Base-by-base conservation (phyloP, 495 filamentous ascomycete genomes). In the Aspergillus carlsbadensis region DNA sequence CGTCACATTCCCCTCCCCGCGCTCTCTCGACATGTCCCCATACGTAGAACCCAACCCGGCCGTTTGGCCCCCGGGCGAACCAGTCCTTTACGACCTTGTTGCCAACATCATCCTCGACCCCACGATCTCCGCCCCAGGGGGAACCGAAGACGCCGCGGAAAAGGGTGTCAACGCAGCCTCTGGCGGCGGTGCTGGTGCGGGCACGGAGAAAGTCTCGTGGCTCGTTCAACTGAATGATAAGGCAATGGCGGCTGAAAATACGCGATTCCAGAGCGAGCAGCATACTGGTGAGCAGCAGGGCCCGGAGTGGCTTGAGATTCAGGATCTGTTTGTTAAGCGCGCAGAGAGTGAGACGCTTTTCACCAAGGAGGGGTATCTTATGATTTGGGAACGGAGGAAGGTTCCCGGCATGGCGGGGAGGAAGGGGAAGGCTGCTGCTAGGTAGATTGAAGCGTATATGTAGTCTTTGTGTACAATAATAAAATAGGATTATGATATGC, bases 21-120 rank as follows among this genome's bases (percentile, higher is more conserved):
- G 87, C 54, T 85, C 84, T 22, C 82, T 99, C 14, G 91, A 99
- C 65, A 85, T 96, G 78, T 81, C 84, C 3, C 91, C 91, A 0
- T 99, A 93, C 63, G 90, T 96, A 22, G 85, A 92, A 58, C 89
- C 89, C 4, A 85, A 87, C 52, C 84, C 86, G 0, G 60, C 74
- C 0, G 34, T 82, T 13, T 81, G 82, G 65, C 73, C 84, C 1
- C 82, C 82, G 0, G 86, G 88, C 10, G 92, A 96, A 65, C 92
- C 93, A 6, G 90, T 98, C 60, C 86, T 89, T 78, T 99, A 98
- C 67, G 95, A 99, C 67, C 84, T 99, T 6, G 92, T 98, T 0
- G 92, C 94, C 33, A 98, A 98, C 70, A 88, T 99, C 54, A 94
- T 92, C 53, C 73, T 79, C 29, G 76, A 79, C 60, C 73, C 76